These are phyloP conservation scores for Beta lomatogona DNA, from an alignment of 179 eudicot genomes.

Conservation along the genomic window DNA sequence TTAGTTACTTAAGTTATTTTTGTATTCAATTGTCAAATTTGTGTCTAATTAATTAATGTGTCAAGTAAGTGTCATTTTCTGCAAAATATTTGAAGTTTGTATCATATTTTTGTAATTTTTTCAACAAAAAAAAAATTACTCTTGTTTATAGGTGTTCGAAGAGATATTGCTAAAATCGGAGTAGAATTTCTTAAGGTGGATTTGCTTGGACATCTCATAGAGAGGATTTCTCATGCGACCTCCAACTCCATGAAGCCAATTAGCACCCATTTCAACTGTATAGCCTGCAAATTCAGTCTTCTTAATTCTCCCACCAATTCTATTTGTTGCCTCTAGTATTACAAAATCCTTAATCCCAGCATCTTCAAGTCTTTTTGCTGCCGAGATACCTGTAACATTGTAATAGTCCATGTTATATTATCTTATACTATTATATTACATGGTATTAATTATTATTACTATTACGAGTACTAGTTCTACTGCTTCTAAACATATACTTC, in stretches of 20 bases:
- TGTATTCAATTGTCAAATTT: too few species aligned
- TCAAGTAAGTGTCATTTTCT: too few species aligned
- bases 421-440: too few species aligned
- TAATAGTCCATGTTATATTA: too few species aligned
- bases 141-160: constrained; percentile 31
- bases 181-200: constrained; percentile 21
- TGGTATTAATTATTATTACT: too few species aligned
- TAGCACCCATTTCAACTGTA: constrained; percentile 37
- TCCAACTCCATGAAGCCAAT: constrained; percentile 38
- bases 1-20: too few species aligned
- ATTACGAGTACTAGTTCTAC: too few species aligned
- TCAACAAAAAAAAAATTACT: constrained; percentile 6
- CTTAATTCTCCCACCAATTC: constrained; percentile 39
- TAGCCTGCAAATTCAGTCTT: constrained; percentile 29
- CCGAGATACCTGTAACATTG: constrained; percentile 34
- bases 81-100: too few species aligned
- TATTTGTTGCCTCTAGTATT: constrained; percentile 34
- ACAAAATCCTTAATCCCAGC: constrained; percentile 24
- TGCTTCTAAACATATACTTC: too few species aligned
- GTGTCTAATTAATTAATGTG: too few species aligned
- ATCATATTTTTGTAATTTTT: too few species aligned
- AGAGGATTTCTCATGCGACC: constrained; percentile 26
- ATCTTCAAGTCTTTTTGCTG: constrained; percentile 36
- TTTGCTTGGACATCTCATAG: constrained; percentile 22
- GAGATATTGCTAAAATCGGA: constrained; percentile 33